These are phyloP conservation scores for Lycium barbarum DNA, from an alignment of 257 asterid genomes.

Conservation along the genomic window DNA sequence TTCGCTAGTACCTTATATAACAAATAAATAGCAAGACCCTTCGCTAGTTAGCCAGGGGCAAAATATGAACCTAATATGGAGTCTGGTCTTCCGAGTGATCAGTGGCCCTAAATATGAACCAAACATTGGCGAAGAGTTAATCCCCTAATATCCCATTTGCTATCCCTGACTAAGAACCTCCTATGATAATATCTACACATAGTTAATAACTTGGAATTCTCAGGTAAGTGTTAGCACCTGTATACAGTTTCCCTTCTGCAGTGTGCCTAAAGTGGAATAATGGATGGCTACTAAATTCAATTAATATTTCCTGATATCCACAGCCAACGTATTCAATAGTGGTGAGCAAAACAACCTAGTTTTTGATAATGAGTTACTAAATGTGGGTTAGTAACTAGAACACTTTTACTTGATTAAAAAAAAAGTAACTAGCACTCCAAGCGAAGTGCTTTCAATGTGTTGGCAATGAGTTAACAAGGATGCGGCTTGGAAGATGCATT, in stretches of 20 bases:
- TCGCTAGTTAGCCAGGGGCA: neutral
- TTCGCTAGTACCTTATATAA: neutral
- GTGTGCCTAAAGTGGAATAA: too few relatives aligned
- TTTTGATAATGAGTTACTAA: neutral
- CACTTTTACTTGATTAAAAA: too few relatives aligned
- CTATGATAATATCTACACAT: neutral
- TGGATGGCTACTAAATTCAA: neutral
- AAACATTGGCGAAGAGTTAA: neutral
- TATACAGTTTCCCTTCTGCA: too few relatives aligned
- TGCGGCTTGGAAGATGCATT: neutral
- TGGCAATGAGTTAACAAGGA: neutral
- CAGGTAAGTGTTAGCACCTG: too few relatives aligned
- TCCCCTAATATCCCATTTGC: neutral
- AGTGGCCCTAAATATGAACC: neutral
- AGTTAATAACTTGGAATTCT: too few relatives aligned
- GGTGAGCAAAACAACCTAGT: neutral
- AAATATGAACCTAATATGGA: neutral
- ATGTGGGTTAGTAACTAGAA: neutral
- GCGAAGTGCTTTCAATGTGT: neutral
- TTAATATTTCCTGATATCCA: neutral
- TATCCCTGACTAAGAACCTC: constrained; percentile 15
- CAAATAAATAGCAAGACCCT: neutral
- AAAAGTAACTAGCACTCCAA: too few relatives aligned
- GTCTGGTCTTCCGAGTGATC: neutral
- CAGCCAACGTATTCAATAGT: neutral